A percentile compares a stretch with the other conserved stretches of the same genome.
Conservation (phyloP, 2,329 filamentous ascomycete species). For the Clonostachys chloroleuca region DNA sequence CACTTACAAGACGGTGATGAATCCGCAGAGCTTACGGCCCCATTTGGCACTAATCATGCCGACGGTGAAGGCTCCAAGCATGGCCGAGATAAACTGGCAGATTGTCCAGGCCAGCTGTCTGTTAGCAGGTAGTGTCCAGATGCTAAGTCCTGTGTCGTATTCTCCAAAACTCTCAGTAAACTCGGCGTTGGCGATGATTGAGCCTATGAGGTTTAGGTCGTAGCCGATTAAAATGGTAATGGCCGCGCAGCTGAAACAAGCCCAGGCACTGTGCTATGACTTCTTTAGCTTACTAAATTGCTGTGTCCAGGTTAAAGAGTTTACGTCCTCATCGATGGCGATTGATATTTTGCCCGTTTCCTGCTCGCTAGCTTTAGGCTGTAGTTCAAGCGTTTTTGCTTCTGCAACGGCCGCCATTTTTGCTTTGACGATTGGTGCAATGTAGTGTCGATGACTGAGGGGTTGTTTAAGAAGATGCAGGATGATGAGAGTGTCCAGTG, state of each 20-base stretch:
- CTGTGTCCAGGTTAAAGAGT: not conserved
- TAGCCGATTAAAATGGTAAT: not conserved
- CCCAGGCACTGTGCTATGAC: not conserved
- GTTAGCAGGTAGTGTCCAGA: not conserved
- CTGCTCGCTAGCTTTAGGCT: no score
- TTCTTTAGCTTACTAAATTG: not conserved
- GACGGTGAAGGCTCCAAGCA: not conserved
- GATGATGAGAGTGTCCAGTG: no score
- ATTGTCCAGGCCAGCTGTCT: not conserved
- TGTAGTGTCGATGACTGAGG: no score
- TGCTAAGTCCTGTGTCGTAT: not conserved
- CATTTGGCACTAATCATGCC: not conserved
- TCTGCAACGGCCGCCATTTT: no score
- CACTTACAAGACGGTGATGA: not conserved
- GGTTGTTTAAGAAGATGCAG: no score
- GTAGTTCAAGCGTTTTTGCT: no score
- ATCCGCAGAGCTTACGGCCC: not conserved
- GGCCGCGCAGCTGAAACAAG: not conserved
- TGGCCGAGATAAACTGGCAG: not conserved
- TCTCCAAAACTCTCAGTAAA: slow-evolving; percentile 1
- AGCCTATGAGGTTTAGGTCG: slow-evolving; percentile 1
- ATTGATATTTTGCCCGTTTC: no score
- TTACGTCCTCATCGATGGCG: not conserved
- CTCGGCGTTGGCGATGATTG: slow-evolving; percentile 1
- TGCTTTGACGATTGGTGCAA: no score